A percentile compares a stretch with the other conserved stretches of the same genome.
Conservation (phyloP, 169 alveolate species). For the Perkinsus chesapeaki region DNA sequence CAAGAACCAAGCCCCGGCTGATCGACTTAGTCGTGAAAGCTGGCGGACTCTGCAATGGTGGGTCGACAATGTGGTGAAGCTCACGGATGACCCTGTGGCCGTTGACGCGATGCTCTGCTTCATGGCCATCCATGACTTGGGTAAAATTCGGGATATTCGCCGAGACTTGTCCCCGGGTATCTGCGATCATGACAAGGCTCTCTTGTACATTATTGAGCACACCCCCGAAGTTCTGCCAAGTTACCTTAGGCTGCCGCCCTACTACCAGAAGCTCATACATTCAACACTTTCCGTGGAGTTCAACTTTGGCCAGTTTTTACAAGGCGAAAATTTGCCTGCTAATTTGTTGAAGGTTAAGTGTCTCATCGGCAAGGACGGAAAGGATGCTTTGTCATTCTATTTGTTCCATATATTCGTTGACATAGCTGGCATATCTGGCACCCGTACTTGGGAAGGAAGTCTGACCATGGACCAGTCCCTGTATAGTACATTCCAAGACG, state of each 20-base stretch:
- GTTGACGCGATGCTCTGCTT: slow-evolving; percentile 5
- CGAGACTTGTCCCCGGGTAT: slow-evolving; percentile 6
- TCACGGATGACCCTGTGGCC: not conserved
- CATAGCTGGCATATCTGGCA: not conserved
- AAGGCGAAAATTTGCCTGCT: slow-evolving; percentile 11
- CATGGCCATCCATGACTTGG: slow-evolving; percentile 14
- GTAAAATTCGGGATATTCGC: not conserved
- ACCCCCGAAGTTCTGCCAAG: slow-evolving; percentile 5
- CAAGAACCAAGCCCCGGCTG: not conserved
- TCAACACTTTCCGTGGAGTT: not conserved
- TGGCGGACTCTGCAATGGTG: not conserved
- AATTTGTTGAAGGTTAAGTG: not conserved
- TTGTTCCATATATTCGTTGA: slow-evolving; percentile 4
- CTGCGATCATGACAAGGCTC: not conserved
- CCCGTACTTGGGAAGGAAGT: not conserved
- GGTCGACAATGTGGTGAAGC: not conserved
- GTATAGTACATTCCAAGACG: not conserved
- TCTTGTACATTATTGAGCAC: not conserved
- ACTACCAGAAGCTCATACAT: not conserved
- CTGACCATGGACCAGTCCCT: not conserved
- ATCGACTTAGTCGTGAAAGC: not conserved
- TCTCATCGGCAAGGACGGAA: not conserved
- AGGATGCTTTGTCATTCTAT: not conserved
- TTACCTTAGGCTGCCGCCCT: not conserved
- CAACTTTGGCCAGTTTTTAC: slow-evolving; percentile 14